Base-by-base conservation (phyloP, 140 eudicot species). In the Flaveria floridana region DNA sequence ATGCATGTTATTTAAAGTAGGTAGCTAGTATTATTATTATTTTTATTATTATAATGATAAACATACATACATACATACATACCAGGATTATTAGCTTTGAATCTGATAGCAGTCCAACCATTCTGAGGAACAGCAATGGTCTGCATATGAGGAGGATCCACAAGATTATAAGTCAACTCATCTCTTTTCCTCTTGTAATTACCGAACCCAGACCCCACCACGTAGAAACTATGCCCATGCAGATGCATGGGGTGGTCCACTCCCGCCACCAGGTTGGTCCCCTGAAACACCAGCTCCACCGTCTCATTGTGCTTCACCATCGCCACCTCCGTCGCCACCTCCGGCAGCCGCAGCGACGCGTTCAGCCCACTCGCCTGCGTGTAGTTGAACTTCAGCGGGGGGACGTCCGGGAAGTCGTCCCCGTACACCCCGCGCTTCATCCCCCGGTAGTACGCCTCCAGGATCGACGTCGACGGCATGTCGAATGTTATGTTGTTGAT, bases 211-310 rank as follows among this genome's bases (percentile, higher is more conserved):
- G 63, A 78, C 1, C 92, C 96, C 47, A 89, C 87, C 3, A 89
- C 89, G 53, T 89, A 85, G 71, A 89, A 89, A 70, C 86, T 86
- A 8, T 82, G 81, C 10, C 96, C 92, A 76, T 89, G 96, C 57
- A 89, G 37, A 76, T 89, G 96, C 86, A 89, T 86, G 3, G 96
- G 96, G 66, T 89, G 96, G 28, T 89, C 91, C 2, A 74, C 25
- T 30, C 85, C 89, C 0, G 65, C 79, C 4, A 89, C 59, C 63
- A 89, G 66, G 34, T 70, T 85, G 0, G 96, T 89, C 6, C 88
- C 92, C 72, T 89, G 92, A 34, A 84, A 78, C 28, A 89, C 88
- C 56, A 89, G 21, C 85, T 89, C 92, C 70, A 89, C 92, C 21
- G 75, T 78, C 20, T 84, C 28, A 41, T 83, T 81, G 71, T 71